Conservation (phyloP, 2,329 filamentous ascomycete species). For the Mycosphaerella arachidis region DNA sequence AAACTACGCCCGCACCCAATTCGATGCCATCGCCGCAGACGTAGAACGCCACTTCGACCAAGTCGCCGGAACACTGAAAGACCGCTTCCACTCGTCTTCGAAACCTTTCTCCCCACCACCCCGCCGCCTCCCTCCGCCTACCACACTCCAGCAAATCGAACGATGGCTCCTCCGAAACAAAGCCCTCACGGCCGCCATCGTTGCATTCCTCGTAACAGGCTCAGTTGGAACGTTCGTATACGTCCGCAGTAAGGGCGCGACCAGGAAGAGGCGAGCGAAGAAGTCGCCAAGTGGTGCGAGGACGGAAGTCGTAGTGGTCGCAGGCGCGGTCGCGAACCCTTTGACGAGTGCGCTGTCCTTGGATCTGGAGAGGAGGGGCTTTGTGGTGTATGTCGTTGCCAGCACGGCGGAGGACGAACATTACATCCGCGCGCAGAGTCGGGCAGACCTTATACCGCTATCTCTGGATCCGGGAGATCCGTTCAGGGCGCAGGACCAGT, state of each 20-base stretch:
- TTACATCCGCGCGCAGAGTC: constrained; percentile 68
- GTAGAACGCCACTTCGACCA: constrained; percentile 77
- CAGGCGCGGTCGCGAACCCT: constrained; percentile 79
- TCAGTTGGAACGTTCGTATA: constrained; percentile 45
- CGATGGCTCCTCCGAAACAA: constrained; percentile 71
- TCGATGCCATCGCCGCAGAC: constrained; percentile 65
- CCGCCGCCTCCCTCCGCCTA: constrained; percentile 37
- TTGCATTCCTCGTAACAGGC: constrained; percentile 66
- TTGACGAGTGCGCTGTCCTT: constrained; percentile 76
- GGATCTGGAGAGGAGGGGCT: constrained; percentile 86
- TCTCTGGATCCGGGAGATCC: constrained; percentile 78
- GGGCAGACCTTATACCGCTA: constrained; percentile 76
- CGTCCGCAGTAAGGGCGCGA: constrained; percentile 54
- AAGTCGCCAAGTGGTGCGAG: constrained; percentile 78
- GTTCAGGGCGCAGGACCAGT: constrained; percentile 61
- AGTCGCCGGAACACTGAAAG: constrained; percentile 66
- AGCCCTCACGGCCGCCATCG: constrained; percentile 64
- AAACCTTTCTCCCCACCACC: constrained; percentile 47
- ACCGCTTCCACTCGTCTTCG: constrained; percentile 67
- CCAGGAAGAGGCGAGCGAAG: constrained; percentile 67
- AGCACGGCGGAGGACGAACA: constrained; percentile 80
- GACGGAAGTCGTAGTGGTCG: constrained; percentile 81
- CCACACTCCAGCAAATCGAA: constrained; percentile 56
- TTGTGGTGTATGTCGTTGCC: constrained; percentile 88
- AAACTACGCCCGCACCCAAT: constrained; percentile 32